phyloP scores from a whole-genome alignment of 371 early-diverging fungal genomes.

The Mucor plumbeus region DNA sequence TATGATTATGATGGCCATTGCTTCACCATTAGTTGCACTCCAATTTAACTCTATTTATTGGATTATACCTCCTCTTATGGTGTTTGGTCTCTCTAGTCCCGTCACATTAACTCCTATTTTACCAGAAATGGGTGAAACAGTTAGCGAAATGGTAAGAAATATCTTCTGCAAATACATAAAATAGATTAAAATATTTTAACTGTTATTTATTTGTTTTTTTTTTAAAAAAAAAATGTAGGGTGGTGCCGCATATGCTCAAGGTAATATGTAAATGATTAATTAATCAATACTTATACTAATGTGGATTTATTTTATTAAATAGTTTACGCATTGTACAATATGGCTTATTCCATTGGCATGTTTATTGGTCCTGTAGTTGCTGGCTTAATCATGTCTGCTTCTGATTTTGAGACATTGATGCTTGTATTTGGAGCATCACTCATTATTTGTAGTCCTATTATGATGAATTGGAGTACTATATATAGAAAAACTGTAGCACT shows the following conservation, averaged over 20 bases:
- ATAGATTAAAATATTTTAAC: not conserved
- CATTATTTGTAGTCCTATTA: conserved; percentile 45
- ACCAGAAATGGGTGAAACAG: conserved; percentile 64
- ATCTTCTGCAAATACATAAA: conserved; percentile 16
- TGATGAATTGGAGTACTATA: conserved; percentile 43
- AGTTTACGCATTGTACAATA: conserved; percentile 62
- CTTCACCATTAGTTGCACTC: conserved; percentile 53
- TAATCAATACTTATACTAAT: not conserved
- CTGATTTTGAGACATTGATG: conserved; percentile 47
- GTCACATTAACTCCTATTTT: conserved; percentile 61
- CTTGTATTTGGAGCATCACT: conserved; percentile 35
- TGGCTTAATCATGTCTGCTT: conserved; percentile 48
- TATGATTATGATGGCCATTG: conserved; percentile 59
- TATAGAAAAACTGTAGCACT: conserved; percentile 16
- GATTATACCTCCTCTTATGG: conserved; percentile 56
- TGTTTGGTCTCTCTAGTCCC: conserved; percentile 63
- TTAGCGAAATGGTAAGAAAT: conserved; percentile 52
- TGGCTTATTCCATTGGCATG: conserved; percentile 65
- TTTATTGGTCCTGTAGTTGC: conserved; percentile 63
- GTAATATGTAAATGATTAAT: conserved; percentile 16
- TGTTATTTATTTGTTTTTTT: not conserved
- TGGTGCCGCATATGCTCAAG: conserved; percentile 59
- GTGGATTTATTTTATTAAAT: not conserved
- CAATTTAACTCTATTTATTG: conserved; percentile 43
- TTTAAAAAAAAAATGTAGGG: conserved; percentile 31